A percentile compares a stretch with the other conserved stretches of the same genome.
phyloP scores from a whole-genome alignment of 2,329 filamentous ascomycete species.

The Geosmithia putterillii region DNA sequence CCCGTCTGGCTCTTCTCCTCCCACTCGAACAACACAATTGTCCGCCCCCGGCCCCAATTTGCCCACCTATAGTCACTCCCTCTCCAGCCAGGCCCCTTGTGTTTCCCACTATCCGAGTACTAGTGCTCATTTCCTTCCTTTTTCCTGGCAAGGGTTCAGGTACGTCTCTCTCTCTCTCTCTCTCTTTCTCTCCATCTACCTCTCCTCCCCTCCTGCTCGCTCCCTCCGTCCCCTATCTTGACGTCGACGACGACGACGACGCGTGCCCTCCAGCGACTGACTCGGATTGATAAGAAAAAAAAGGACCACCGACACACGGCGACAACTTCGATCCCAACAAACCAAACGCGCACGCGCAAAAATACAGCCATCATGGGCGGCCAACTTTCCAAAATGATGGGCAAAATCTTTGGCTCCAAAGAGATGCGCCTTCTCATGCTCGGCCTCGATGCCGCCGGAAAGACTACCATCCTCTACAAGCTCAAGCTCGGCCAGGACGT shows the following conservation, averaged over 20 bases:
- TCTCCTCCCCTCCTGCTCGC: not conserved
- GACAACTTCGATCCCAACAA: not conserved
- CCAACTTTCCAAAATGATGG: constrained; percentile 90
- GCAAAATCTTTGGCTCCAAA: constrained; percentile 97
- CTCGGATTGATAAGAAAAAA: not conserved
- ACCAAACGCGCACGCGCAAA: not conserved
- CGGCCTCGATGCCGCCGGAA: constrained; percentile 93
- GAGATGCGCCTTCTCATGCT: constrained; percentile 99
- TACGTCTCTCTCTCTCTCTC: not conserved
- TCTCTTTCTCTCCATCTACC: not conserved
- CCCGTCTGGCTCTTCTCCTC: not conserved
- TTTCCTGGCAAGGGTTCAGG: not conserved
- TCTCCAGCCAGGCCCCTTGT: too few species aligned
- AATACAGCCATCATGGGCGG: constrained; percentile 57
- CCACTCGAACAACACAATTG: too few species aligned
- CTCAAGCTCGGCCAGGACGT: constrained; percentile 97
- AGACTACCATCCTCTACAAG: constrained; percentile 99
- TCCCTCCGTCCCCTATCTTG: not conserved
- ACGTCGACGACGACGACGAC: too few species aligned
- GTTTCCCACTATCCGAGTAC: too few species aligned
- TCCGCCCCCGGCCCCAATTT: not conserved
- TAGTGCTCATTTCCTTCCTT: too few species aligned
- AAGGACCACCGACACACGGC: not conserved
- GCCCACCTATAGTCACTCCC: too few species aligned
- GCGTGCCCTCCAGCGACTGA: not conserved